phyloP scores from a whole-genome alignment of 2,329 filamentous ascomycete species.

The Penicillium sp. region DNA sequence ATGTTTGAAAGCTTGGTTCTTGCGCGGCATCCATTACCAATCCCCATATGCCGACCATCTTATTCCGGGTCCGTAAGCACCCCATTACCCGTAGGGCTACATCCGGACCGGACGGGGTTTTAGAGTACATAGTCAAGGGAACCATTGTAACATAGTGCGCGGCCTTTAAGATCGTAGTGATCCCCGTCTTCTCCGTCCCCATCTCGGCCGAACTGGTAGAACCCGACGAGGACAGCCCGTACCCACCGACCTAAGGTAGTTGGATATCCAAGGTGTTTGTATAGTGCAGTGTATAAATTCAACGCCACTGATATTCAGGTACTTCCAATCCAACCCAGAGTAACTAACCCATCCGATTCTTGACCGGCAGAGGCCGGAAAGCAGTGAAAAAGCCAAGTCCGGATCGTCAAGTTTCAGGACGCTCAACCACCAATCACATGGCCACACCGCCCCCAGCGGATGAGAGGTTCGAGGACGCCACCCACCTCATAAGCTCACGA shows the following conservation, averaged over 20 bases:
- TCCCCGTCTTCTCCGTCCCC: neutral
- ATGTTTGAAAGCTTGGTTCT: neutral
- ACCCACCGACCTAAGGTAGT: neutral
- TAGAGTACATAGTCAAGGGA: too few relatives aligned
- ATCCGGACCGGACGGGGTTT: neutral
- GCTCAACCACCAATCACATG: slow-evolving; percentile 24
- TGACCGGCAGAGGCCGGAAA: slow-evolving; percentile 26
- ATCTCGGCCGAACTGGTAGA: slow-evolving; percentile 3
- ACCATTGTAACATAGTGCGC: neutral
- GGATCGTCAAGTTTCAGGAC: slow-evolving; percentile 32
- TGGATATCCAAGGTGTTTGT: too few relatives aligned
- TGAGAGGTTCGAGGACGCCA: slow-evolving; percentile 27
- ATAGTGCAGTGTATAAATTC: too few relatives aligned
- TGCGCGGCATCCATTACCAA: neutral
- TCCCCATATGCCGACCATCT: neutral
- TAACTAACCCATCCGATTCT: slow-evolving; percentile 9
- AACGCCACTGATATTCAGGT: neutral
- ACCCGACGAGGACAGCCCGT: neutral
- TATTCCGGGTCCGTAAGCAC: neutral
- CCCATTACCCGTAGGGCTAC: neutral
- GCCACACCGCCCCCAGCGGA: slow-evolving; percentile 13
- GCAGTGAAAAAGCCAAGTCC: slow-evolving; percentile 20
- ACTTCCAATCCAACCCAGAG: slow-evolving; percentile 2
- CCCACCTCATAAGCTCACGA: slow-evolving; percentile 29
- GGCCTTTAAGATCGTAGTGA: neutral